These are phyloP conservation scores for Ogataea paradorogensis DNA, from an alignment of 805 yeast species.

Conservation along the genomic window DNA sequence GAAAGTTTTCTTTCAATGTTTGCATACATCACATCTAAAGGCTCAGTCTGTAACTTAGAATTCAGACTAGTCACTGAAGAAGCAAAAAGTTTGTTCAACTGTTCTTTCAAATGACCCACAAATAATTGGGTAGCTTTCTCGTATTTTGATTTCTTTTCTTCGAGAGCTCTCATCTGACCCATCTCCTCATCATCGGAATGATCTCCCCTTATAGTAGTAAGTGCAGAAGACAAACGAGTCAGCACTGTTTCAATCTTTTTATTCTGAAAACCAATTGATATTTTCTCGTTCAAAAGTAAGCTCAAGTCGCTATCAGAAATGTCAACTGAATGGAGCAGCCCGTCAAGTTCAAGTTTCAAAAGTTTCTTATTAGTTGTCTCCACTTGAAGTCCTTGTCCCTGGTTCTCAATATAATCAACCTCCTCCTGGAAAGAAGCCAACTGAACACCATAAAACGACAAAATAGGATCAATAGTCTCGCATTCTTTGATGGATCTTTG, in stretches of 20 bases:
- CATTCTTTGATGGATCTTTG: conserved; percentile 50
- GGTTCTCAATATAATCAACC: conserved; percentile 66
- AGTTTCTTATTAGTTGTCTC: conserved; percentile 75
- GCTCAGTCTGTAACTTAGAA: conserved; percentile 28
- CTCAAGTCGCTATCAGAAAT: conserved; percentile 55
- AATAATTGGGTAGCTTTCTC: conserved; percentile 55
- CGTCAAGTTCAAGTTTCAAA: conserved; percentile 67
- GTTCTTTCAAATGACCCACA: conserved; percentile 40
- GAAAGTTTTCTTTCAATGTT: conserved; percentile 32
- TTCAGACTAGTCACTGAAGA: conserved; percentile 29
- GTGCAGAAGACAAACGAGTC: conserved; percentile 57
- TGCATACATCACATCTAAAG: conserved; percentile 12
- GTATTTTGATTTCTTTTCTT: conserved; percentile 60
- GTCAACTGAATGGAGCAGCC: conserved; percentile 67
- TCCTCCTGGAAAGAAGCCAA: conserved; percentile 63
- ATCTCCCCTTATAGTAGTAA: conserved; percentile 55
- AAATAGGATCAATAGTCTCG: conserved; percentile 49
- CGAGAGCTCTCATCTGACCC: conserved; percentile 68
- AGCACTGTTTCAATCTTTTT: conserved; percentile 52
- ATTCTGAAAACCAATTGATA: conserved; percentile 45
- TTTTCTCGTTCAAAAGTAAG: conserved; percentile 43
- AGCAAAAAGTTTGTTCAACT: conserved; percentile 22
- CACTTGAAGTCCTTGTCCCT: conserved; percentile 80
- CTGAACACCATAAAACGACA: conserved; percentile 59
- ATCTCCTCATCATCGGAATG: conserved; percentile 44